These are phyloP conservation scores for Russula sp. DNA, from an alignment of 768 basidiomycete genomes.

Conservation along the genomic window DNA sequence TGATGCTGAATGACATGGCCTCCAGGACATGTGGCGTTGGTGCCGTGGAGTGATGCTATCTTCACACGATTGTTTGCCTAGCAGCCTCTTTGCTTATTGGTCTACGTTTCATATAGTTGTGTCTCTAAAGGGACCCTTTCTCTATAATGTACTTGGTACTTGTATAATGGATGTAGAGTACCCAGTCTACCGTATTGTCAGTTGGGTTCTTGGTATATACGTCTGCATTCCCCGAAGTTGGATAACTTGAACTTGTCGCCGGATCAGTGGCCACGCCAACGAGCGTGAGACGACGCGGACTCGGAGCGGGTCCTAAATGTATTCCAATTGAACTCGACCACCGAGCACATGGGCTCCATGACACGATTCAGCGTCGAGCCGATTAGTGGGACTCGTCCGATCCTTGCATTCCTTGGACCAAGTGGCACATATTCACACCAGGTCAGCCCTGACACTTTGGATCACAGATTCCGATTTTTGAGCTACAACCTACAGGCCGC, in stretches of 20 bases:
- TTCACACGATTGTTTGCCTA: not conserved
- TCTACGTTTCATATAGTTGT: not conserved
- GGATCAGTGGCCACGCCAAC: not conserved
- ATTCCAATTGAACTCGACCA: not conserved
- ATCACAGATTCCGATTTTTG: conserved; percentile 25
- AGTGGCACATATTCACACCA: conserved; percentile 69
- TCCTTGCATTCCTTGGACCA: conserved; percentile 58
- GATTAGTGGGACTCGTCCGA: not conserved
- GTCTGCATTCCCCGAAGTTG: not conserved
- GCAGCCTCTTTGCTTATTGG: not conserved
- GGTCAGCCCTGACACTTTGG: conserved; percentile 29
- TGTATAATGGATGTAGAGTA: not conserved
- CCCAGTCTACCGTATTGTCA: not conserved
- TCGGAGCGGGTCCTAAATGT: not conserved
- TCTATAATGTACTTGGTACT: not conserved
- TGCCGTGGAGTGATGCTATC: not conserved
- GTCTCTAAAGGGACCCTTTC: not conserved
- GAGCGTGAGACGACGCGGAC: not conserved
- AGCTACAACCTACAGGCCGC: conserved; percentile 38
- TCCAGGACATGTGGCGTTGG: conserved; percentile 25
- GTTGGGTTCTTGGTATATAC: not conserved
- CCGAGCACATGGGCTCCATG: not conserved
- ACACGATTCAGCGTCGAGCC: not conserved
- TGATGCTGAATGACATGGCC: conserved; percentile 45
- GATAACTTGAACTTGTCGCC: too few relatives aligned